Evolutionary conservation across 306 rosid genomes (phyloP).

Genomic region (Casuarina equisetifolia): DNA sequence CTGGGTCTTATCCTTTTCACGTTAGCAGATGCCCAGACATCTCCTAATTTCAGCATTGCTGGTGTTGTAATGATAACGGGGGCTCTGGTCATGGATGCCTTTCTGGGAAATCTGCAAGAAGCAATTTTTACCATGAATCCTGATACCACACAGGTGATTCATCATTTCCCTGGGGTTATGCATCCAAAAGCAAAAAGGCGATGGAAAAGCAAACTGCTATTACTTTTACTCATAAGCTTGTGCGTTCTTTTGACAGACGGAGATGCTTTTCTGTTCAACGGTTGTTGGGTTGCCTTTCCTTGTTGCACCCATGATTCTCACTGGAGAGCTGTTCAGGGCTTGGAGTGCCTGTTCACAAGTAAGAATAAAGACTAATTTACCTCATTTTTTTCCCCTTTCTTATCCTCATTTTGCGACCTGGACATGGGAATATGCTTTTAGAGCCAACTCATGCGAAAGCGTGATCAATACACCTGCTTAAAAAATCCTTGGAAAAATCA

Average conservation of each 20-base stretch:
- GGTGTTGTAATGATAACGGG: constrained; percentile 61
- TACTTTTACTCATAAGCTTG: background rate
- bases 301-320: constrained; percentile 55
- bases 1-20: constrained; percentile 65
- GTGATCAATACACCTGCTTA: background rate
- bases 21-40: constrained; percentile 64
- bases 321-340: constrained; percentile 59
- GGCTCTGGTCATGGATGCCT: constrained; percentile 64
- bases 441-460: background rate
- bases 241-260: constrained; percentile 39
- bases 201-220: too few species aligned
- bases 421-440: background rate
- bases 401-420: background rate
- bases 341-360: constrained; percentile 67
- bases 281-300: constrained; percentile 61
- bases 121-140: constrained; percentile 62
- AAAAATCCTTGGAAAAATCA: background rate
- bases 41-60: constrained; percentile 53
- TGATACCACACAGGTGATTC: constrained; percentile 53
- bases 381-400: background rate
- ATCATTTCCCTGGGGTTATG: background rate
- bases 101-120: constrained; percentile 67
- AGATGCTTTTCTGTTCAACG: constrained; percentile 69
- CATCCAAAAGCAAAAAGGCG: background rate
- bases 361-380: background rate